A percentile compares a stretch with the other conserved stretches of the same genome.
These are phyloP conservation scores for Erythrophleum ivorense DNA, from an alignment of 331 rosid genomes.

Conservation along the genomic window DNA sequence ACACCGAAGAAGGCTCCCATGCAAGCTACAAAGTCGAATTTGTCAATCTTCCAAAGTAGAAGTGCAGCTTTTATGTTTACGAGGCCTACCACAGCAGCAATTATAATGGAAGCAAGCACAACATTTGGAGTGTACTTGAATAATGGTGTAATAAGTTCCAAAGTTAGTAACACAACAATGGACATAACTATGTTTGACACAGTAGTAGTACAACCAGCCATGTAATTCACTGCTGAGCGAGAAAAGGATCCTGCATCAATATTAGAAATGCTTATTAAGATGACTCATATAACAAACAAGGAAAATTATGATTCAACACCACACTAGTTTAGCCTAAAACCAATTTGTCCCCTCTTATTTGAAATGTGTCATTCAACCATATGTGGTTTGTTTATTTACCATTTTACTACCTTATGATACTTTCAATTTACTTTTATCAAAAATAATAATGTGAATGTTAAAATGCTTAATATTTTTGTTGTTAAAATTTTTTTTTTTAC, in stretches of 20 bases:
- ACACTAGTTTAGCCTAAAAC: too few relatives aligned
- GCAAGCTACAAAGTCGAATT: conserved; percentile 81
- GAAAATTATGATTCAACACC: too few relatives aligned
- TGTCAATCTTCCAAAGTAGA: conserved; percentile 78
- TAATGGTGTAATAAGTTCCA: conserved; percentile 69
- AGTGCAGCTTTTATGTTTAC: conserved; percentile 59
- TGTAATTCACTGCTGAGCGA: conserved; percentile 83
- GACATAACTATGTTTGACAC: conserved; percentile 89
- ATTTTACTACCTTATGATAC: too few relatives aligned
- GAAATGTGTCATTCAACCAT: too few relatives aligned
- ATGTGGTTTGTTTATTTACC: too few relatives aligned
- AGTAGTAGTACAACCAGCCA: conserved; percentile 89
- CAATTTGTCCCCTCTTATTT: too few relatives aligned
- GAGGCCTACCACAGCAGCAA: conserved; percentile 62
- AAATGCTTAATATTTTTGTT: too few relatives aligned
- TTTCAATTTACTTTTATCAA: too few relatives aligned
- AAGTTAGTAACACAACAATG: conserved; percentile 59
- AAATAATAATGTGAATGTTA: too few relatives aligned
- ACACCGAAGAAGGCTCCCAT: conserved; percentile 96
- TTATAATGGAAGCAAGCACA: conserved; percentile 82
- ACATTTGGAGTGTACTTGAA: conserved; percentile 91
- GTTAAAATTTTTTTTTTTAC: too few relatives aligned
- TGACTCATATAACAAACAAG: neutral
- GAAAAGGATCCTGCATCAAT: conserved; percentile 76
- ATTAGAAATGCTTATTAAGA: neutral